phyloP scores from a whole-genome alignment of 2,329 filamentous ascomycete genomes.

The Colletotrichum incanum region DNA sequence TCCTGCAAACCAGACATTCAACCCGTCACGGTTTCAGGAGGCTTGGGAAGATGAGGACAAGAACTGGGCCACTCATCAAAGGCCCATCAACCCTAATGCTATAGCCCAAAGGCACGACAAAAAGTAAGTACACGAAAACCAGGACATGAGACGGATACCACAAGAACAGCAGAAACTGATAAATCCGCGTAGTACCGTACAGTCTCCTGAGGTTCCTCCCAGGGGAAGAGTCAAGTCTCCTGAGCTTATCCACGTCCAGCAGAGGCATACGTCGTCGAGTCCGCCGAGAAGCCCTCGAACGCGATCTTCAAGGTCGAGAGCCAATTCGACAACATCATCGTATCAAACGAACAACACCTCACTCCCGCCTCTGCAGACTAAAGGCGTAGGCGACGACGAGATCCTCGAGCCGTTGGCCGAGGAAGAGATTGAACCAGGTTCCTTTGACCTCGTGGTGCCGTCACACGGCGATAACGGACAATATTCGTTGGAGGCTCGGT shows the following conservation, averaged over 20 bases:
- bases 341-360: constrained; percentile 47
- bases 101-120: constrained; percentile 12
- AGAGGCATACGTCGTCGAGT: constrained; percentile 46
- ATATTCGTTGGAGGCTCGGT: constrained; percentile 74
- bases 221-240: constrained; percentile 39
- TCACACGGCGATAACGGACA: constrained; percentile 44
- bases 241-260: constrained; percentile 42
- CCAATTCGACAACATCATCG: constrained; percentile 50
- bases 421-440: constrained; percentile 56
- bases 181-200: background rate
- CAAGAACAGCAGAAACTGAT: background rate
- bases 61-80: constrained; percentile 32
- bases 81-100: constrained; percentile 32
- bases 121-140: constrained; percentile 7
- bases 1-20: constrained; percentile 16
- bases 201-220: constrained; percentile 9
- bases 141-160: background rate
- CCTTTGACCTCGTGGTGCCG: constrained; percentile 54
- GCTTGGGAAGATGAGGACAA: constrained; percentile 38
- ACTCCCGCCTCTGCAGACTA: constrained; percentile 46
- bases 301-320: constrained; percentile 48
- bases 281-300: constrained; percentile 48
- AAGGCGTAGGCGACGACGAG: constrained; percentile 47
- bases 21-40: constrained; percentile 32
- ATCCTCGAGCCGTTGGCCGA: constrained; percentile 54